Conservation (phyloP, 257 asterid genomes). For the Schizonepeta tenuifolia region DNA sequence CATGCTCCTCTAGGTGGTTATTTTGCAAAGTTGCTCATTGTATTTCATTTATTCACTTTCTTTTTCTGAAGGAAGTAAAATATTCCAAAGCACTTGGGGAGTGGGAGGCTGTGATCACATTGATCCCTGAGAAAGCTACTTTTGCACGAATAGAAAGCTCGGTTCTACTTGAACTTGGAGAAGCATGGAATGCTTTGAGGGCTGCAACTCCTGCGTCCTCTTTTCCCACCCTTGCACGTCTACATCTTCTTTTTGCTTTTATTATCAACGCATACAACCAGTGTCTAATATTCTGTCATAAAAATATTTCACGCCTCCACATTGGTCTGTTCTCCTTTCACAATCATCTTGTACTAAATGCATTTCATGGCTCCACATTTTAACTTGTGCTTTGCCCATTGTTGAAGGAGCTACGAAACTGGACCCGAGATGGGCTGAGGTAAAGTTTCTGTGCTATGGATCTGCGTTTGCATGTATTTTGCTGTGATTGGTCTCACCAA, state of each 20-base stretch:
- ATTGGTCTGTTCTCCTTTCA: no score
- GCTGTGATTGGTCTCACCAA: slow-evolving; percentile 33
- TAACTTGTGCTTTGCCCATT: slow-evolving; percentile 36
- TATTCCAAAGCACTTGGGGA: slow-evolving; percentile 83
- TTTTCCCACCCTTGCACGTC: slow-evolving; percentile 11
- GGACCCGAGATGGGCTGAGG: slow-evolving; percentile 95
- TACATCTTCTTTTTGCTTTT: neutral
- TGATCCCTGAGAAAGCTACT: slow-evolving; percentile 72
- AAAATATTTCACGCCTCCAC: neutral
- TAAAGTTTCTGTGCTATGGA: slow-evolving; percentile 38
- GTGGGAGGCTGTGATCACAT: slow-evolving; percentile 81
- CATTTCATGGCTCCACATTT: neutral
- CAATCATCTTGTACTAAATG: no score
- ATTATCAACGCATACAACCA: neutral
- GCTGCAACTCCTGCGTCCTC: slow-evolving; percentile 78
- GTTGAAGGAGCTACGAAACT: slow-evolving; percentile 81
- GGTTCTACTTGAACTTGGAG: slow-evolving; percentile 87
- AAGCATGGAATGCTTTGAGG: slow-evolving; percentile 78
- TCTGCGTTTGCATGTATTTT: slow-evolving; percentile 32
- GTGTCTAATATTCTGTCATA: neutral
- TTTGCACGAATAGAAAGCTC: slow-evolving; percentile 93
- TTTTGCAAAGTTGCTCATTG: slow-evolving; percentile 12
- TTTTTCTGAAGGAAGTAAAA: slow-evolving; percentile 61
- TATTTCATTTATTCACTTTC: slow-evolving; percentile 4
- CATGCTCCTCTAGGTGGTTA: neutral